Percentiles rank a stretch among this genome's conserved stretches.
Evolutionary conservation across 2,329 filamentous ascomycete genomes (phyloP).

Genomic region (Westerdykella ornata): DNA sequence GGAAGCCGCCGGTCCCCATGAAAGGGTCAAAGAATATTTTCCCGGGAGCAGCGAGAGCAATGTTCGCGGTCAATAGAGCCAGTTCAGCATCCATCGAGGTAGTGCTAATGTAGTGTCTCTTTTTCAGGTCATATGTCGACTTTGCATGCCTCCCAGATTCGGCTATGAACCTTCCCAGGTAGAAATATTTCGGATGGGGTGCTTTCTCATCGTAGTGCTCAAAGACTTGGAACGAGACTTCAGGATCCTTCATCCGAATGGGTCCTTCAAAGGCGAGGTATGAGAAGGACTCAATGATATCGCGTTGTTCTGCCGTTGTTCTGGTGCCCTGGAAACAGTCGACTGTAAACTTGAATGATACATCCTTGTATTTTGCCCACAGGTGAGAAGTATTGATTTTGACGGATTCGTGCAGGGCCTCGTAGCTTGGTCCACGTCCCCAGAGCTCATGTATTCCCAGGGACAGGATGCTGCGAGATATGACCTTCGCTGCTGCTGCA

Average conservation of each 20-base stretch:
- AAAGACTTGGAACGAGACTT: conserved; percentile 70
- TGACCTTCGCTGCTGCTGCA: conserved; percentile 58
- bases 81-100: conserved; percentile 97
- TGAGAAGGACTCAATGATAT: conserved; percentile 72
- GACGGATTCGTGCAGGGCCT: conserved; percentile 61
- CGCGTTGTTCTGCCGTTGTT: conserved; percentile 55
- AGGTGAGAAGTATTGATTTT: conserved; percentile 51
- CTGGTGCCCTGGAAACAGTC: conserved; percentile 77
- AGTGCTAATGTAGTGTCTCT: conserved; percentile 85
- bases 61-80: conserved; percentile 83
- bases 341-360: conserved; percentile 75
- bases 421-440: conserved; percentile 64
- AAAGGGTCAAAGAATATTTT: conserved; percentile 93
- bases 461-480: conserved; percentile 71
- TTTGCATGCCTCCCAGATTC: conserved; percentile 61
- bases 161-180: conserved; percentile 67
- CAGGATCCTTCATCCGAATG: conserved; percentile 63
- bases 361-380: conserved; percentile 59
- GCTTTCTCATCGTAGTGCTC: conserved; percentile 65
- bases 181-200: conserved; percentile 51
- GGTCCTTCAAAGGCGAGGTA: conserved; percentile 73
- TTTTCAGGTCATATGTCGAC: conserved; percentile 80
- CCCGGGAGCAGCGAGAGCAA: conserved; percentile 73
- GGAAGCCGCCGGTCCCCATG: conserved; percentile 89
- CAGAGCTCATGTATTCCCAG: conserved; percentile 86